Evolutionary conservation across 352 stramenopile genomes (phyloP), one percentile per base, ranked within the genome.

Genomic region (Phytophthora quininea): DNA sequence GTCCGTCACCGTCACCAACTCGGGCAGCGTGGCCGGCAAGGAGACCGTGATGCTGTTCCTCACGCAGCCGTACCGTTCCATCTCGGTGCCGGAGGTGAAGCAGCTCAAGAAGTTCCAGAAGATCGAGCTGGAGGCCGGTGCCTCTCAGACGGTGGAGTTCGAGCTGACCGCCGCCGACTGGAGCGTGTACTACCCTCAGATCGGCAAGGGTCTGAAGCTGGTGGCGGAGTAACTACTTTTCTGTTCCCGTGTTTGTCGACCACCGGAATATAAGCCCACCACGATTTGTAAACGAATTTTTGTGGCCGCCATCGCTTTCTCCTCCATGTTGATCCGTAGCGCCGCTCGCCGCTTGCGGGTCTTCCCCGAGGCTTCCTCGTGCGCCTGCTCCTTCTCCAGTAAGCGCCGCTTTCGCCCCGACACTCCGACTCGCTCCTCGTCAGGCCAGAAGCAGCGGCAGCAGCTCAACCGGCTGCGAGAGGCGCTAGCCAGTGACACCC

Each of bases 181-280:
- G 60, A 62, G 60, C 35, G 76, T 88, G 38, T 88, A 75, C 54
- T 73, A 77, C 47, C 78, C 80, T 8, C 73, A 91, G 57, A 86
- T 91, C 38, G 82, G 80, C 38, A 32, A 76, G 35, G 79, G 78
- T 0, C 77, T 91, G 40, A 79, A 75, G 30, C 62, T 64, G 27
- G 66, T 84, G 15, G 74, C 67, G 9, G 76, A 87, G 57, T 70
- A 79, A 87, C 32, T 91, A 79, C 61, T 64, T 82, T 37, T 58
- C 89, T 29, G n/a, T 50, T 40, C 5, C 35, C 35, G 35, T 40
- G 35, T 40, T 40, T 10, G 35, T 40, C 35, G 35, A 40, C 35
- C 35, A 40, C 35, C 35, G 35, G 10, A 40, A 40, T 40, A n/a
- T n/a, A n/a, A n/a, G n/a, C n/a, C 35, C 35, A 40, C 35, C 35